Percentiles rank a stretch among this genome's conserved stretches.
Conservation (phyloP, 2,329 filamentous ascomycete genomes). For the Sclerotinia subarctica region DNA sequence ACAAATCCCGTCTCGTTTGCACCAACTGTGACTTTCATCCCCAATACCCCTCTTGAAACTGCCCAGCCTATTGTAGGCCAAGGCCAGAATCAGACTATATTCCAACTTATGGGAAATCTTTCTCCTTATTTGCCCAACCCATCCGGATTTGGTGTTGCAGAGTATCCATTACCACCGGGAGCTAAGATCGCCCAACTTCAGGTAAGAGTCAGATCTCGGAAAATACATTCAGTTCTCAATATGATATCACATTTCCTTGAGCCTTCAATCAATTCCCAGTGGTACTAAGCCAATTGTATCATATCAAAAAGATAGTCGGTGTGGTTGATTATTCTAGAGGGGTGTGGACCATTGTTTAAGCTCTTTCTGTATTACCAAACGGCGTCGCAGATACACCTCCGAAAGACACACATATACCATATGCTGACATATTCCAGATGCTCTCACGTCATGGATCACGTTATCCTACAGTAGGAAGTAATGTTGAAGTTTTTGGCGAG, state of each 20-base stretch:
- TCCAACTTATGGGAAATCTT: conserved; percentile 66
- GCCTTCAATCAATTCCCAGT: neutral
- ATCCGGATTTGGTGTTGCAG: conserved; percentile 66
- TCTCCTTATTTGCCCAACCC: conserved; percentile 68
- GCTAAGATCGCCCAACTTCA: conserved; percentile 67
- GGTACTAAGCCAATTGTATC: neutral
- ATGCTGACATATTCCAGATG: conserved; percentile 50
- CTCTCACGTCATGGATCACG: conserved; percentile 70
- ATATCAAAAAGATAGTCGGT: neutral
- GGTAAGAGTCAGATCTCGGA: conserved; percentile 30
- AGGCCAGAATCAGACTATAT: conserved; percentile 62
- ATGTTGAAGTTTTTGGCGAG: conserved; percentile 53
- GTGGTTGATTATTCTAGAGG: neutral
- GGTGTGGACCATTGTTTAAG: neutral
- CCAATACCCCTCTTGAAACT: conserved; percentile 69
- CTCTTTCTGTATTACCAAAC: neutral
- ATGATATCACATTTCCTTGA: neutral
- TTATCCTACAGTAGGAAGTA: conserved; percentile 63
- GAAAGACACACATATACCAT: neutral
- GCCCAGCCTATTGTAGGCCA: conserved; percentile 62
- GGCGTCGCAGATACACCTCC: neutral
- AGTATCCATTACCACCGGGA: conserved; percentile 64
- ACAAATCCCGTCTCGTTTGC: conserved; percentile 64
- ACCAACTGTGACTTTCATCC: conserved; percentile 57
- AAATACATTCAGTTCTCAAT: neutral